Evolutionary conservation across 169 alveolate genomes (phyloP).

Genomic region (Cryptosporidium sp.): DNA sequence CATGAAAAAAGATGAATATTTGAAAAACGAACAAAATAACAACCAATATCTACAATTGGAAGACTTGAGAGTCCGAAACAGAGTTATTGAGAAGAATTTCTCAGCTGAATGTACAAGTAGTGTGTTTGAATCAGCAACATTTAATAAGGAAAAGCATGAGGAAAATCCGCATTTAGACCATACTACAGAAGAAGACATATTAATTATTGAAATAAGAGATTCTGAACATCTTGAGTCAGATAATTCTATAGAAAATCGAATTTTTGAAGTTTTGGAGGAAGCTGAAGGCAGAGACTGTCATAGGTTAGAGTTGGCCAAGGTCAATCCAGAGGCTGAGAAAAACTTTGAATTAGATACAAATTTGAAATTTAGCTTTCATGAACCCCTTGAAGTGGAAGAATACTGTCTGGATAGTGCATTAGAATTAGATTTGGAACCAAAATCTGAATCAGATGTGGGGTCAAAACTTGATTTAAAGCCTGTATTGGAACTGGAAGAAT

Average conservation of each 20-base stretch:
- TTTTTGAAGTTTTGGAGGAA: neutral
- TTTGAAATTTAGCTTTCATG: neutral
- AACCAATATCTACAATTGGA: neutral
- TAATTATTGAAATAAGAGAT: neutral
- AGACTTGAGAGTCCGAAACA: neutral
- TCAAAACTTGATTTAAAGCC: neutral
- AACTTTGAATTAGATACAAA: neutral
- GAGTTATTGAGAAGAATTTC: neutral
- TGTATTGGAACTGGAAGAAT: neutral
- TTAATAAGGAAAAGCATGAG: neutral
- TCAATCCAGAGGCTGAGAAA: neutral
- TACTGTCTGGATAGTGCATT: neutral
- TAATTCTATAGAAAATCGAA: neutral
- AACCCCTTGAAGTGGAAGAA: neutral
- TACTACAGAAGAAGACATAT: neutral
- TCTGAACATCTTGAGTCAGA: neutral
- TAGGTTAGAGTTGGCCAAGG: neutral
- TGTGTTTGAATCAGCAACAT: neutral
- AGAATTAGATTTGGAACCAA: neutral
- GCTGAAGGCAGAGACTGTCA: neutral
- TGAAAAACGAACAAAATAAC: neutral
- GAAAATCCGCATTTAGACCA: neutral
- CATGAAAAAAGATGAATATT: neutral
- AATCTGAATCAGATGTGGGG: neutral
- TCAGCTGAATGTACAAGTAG: neutral